These are phyloP conservation scores for Cynara cardunculus DNA, from an alignment of 129 eudicot species.

Conservation along the genomic window DNA sequence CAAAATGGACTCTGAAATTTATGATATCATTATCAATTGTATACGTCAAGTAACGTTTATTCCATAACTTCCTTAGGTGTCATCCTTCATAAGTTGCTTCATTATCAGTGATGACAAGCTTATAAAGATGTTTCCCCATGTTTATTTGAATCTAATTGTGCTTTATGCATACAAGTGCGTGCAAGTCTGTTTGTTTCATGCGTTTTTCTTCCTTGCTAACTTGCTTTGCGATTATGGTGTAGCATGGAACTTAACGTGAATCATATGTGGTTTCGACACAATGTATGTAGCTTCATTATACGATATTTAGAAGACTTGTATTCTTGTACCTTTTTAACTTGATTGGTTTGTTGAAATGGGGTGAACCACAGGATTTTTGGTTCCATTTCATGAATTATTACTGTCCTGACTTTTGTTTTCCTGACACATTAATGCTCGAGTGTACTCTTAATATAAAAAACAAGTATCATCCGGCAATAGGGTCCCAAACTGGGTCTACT, in stretches of 20 bases:
- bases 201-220: neutral
- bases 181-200: neutral
- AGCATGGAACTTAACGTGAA: conserved; percentile 33
- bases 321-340: neutral
- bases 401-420: neutral
- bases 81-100: neutral
- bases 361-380: neutral
- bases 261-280: conserved; percentile 34
- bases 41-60: neutral
- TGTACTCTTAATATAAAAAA: neutral
- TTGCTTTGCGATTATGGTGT: conserved; percentile 29
- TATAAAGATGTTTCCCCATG: neutral
- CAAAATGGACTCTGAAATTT: neutral
- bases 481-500: neutral
- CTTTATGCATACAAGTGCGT: neutral
- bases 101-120: neutral
- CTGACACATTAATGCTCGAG: neutral
- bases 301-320: neutral
- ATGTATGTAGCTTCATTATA: conserved; percentile 17
- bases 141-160: neutral
- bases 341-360: neutral
- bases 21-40: neutral
- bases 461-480: neutral
- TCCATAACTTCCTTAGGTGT: neutral
- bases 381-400: neutral